These are phyloP conservation scores for Metschnikowia arizonensis DNA, from an alignment of 805 yeast species.

Conservation along the genomic window DNA sequence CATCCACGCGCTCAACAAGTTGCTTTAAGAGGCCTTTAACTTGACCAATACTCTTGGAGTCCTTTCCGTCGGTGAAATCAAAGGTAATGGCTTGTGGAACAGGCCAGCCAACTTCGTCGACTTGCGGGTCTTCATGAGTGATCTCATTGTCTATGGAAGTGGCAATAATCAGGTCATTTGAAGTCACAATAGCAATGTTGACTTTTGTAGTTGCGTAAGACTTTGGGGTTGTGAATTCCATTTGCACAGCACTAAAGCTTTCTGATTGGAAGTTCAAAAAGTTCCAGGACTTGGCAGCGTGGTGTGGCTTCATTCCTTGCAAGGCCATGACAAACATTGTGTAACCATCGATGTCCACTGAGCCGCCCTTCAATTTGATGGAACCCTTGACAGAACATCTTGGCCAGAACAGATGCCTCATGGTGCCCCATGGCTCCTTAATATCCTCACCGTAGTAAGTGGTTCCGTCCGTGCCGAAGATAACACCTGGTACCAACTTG, in stretches of 20 bases:
- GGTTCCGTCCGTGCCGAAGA: constrained; percentile 84
- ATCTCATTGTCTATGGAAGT: constrained; percentile 65
- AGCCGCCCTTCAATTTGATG: constrained; percentile 41
- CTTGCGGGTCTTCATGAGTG: constrained; percentile 45
- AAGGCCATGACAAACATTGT: constrained; percentile 93
- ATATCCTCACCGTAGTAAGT: constrained; percentile 83
- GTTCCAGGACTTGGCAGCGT: constrained; percentile 97
- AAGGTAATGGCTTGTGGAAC: constrained; percentile 70
- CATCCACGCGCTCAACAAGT: constrained; percentile 88
- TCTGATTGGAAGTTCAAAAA: constrained; percentile 84
- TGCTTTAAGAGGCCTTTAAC: constrained; percentile 58
- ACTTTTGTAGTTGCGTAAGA: constrained; percentile 83
- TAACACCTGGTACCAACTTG: constrained; percentile 71
- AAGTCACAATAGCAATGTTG: constrained; percentile 69
- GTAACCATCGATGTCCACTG: constrained; percentile 41
- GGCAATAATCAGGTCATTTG: constrained; percentile 55
- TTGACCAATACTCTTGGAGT: constrained; percentile 38
- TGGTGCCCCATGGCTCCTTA: constrained; percentile 90
- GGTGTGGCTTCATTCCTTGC: constrained; percentile 99
- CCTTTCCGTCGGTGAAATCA: constrained; percentile 42
- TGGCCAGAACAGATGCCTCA: constrained; percentile 98
- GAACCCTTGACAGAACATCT: constrained; percentile 70
- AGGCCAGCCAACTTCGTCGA: constrained; percentile 89
- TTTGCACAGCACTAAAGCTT: constrained; percentile 68
- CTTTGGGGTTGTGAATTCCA: constrained; percentile 94